Base-by-base conservation (phyloP, 2,329 filamentous ascomycete genomes). In the Curvularia eragrostidis region DNA sequence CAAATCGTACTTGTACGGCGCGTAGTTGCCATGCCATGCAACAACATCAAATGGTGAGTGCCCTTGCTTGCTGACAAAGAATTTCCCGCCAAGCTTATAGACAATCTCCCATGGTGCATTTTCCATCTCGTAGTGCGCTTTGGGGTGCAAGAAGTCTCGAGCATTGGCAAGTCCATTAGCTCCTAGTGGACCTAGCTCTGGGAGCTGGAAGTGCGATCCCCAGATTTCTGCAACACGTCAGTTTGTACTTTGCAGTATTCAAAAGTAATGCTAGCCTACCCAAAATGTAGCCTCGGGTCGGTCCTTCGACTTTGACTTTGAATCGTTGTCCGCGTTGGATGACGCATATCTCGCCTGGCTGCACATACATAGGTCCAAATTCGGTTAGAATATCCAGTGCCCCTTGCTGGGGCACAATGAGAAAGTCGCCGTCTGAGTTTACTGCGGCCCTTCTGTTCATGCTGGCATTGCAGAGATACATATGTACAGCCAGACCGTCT, bases 11-110 rank as follows among this genome's bases (percentile, higher is more conserved):
- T 93, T 93, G 83, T 87, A 91, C 0, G 90, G 90, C 59, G 73
- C 68, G 77, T 92, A 93, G 62, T 87, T 90, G 43, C 90, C 90
- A 71, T 93, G 90, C 90, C 90, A 93, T 3, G 87, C 89, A 3
- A 92, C 90, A 0, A 93, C 85, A 66, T 93, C 90, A 68, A 92
- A 93, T 0, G 90, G 90, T 0, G 87, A 89, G 73, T 93, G 90
- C 10, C 81, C 74, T 76, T 93, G 90, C 41, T 74, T 80, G 6
- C 87, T 87, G 36, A 80, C 78, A 77, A 90, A 92, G 49, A 91
- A 83, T 46, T 82, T 80, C 64, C 89, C 87, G 71, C 87, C 86
- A 69, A 91, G 77, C 8, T 80, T 83, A 72, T 83, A 85, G 6
- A 73, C 63, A 56, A 75, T 71, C 56, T 82, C 79, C 47, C 74